Evolutionary conservation across 1,284 basidiomycete genomes (phyloP), one percentile per base, ranked within the genome.

Genomic region (Ustilago cynodontis): DNA sequence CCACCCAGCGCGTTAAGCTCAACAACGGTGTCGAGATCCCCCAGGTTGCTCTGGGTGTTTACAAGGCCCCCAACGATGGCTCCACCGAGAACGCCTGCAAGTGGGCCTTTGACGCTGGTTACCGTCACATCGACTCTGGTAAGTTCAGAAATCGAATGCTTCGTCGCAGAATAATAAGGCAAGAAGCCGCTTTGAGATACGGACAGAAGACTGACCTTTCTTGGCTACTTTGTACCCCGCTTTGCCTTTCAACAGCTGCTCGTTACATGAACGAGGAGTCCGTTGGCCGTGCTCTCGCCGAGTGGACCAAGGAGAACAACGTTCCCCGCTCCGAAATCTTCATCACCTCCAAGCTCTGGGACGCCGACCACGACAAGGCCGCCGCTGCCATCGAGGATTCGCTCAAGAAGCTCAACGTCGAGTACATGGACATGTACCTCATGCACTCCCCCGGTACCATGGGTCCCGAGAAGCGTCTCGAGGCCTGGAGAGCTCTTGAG

Each of bases 281-380:
- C 41, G 84, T 86, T 41, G 86, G 83, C 35, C 77, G 81, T 33
- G 86, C 81, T 26, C 72, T 86, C 65, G 80, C 81, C 71, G 77
- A 82, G 59, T 85, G 80, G 73, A 71, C 71, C 63, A 57, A 71
- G 63, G 66, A 68, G 3, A 64, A 78, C 65, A 82, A 84, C 50
- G 82, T 86, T 2, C 71, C 81, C 37, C 82, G 86, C 45, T 76
- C 80, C 52, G 79, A 87, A 59, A 77, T 86, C 55, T 86, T 86
- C 76, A 83, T 87, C 72, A 86, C 86, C 59, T 82, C 85, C 45
- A 86, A 86, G 79, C 82, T 84, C 51, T 85, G 78, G 78, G 83
- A 85, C 39, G 81, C 78, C 39, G 84, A 85, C 75, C 83, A 85
- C 65, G 78, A 82, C 73, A 73, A 78, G 57, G 79, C 81, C 22